Conservation (phyloP, 345 rosid genomes). For the Camelina hispida region DNA sequence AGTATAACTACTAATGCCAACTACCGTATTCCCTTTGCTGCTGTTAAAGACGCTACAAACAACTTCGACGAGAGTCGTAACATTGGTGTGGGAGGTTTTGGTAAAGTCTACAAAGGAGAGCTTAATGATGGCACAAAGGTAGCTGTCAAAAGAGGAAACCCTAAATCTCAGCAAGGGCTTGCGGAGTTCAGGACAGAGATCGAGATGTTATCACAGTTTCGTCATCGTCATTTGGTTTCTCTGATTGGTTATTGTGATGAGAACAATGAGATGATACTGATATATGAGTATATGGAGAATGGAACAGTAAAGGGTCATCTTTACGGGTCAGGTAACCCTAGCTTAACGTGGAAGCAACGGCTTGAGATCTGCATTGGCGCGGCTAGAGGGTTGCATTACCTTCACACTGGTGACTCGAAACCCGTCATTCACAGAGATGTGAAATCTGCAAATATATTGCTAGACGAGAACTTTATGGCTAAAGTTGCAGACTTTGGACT, state of each 20-base stretch:
- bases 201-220: conserved; percentile 58
- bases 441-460: conserved; percentile 53
- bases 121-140: conserved; percentile 54
- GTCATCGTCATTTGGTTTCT: conserved; percentile 58
- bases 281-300: conserved; percentile 56
- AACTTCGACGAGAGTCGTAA: conserved; percentile 51
- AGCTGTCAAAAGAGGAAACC: conserved; percentile 60
- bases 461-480: conserved; percentile 52
- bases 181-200: conserved; percentile 61
- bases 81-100: conserved; percentile 58
- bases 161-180: conserved; percentile 58
- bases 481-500: conserved; percentile 57
- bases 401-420: conserved; percentile 51
- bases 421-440: conserved; percentile 55
- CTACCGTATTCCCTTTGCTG: conserved; percentile 50
- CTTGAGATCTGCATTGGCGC: conserved; percentile 53
- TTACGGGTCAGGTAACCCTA: conserved; percentile 47
- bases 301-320: conserved; percentile 52
- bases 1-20: conserved; percentile 46
- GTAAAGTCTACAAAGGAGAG: conserved; percentile 58
- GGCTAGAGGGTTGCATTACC: conserved; percentile 56
- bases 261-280: conserved; percentile 56
- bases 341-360: conserved; percentile 52
- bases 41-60: conserved; percentile 55
- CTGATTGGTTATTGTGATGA: conserved; percentile 60